phyloP scores from a whole-genome alignment of 345 rosid genomes.

The Lepidium didymum region DNA sequence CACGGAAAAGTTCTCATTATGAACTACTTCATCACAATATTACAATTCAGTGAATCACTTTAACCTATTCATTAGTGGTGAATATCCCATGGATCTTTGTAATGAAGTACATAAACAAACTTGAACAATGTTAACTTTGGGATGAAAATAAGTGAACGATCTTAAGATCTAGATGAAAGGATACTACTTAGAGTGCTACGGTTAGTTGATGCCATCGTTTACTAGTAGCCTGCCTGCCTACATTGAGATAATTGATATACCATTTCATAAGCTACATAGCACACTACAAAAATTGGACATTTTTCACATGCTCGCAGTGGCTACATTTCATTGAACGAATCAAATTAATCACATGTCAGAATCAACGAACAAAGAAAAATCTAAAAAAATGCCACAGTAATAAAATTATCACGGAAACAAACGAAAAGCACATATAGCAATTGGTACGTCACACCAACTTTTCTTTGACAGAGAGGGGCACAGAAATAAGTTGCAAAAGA shows the following conservation, averaged over 20 bases:
- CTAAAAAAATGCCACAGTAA: background rate
- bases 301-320: background rate
- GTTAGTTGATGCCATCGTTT: background rate
- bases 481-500: background rate
- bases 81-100: background rate
- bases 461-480: background rate
- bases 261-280: background rate
- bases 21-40: background rate
- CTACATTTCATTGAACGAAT: background rate
- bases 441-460: background rate
- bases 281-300: background rate
- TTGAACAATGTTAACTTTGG: background rate
- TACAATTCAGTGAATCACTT: background rate
- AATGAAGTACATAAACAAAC: background rate
- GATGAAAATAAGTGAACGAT: background rate
- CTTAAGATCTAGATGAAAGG: background rate
- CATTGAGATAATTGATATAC: background rate
- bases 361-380: background rate
- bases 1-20: slow-evolving; percentile 8
- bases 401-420: background rate
- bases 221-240: background rate
- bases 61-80: background rate
- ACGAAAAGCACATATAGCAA: background rate
- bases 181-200: background rate
- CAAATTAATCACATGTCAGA: background rate